A percentile compares a stretch with the other conserved stretches of the same genome.
Conservation (phyloP, 2,329 filamentous ascomycete species). For the Claviceps pazoutovae region DNA sequence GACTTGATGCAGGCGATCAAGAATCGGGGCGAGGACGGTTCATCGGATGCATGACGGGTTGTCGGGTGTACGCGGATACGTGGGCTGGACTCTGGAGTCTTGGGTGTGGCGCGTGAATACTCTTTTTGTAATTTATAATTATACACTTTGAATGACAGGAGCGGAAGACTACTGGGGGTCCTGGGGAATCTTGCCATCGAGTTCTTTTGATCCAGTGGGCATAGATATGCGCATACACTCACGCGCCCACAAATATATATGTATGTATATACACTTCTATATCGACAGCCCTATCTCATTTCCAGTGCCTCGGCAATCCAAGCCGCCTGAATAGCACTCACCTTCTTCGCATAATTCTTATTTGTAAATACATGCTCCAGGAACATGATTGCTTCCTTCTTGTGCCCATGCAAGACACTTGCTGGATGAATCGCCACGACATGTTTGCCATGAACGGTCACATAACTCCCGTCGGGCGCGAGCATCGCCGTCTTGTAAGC, state of each 20-base stretch:
- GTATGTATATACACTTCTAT: background rate
- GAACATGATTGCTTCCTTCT: conserved; percentile 55
- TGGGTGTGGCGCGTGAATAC: background rate
- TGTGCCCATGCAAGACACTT: conserved; percentile 47
- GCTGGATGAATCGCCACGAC: conserved; percentile 48
- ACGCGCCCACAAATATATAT: background rate
- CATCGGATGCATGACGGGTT: conserved; percentile 13
- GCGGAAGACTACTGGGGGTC: too few relatives aligned
- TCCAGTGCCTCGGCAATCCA: conserved; percentile 43
- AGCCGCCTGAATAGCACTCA: conserved; percentile 43
- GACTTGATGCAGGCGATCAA: conserved; percentile 79
- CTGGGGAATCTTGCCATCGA: too few relatives aligned
- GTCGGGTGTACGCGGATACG: background rate
- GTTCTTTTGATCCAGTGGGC: too few relatives aligned
- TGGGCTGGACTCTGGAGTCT: too few relatives aligned
- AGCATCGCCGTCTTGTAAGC: conserved; percentile 46
- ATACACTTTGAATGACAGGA: too few relatives aligned
- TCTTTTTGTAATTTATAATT: background rate
- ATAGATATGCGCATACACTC: background rate
- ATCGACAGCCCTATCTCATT: background rate
- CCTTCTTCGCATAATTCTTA: conserved; percentile 54
- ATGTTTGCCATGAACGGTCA: conserved; percentile 45
- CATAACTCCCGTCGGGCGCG: conserved; percentile 45
- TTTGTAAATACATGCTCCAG: conserved; percentile 52
- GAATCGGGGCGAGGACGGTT: conserved; percentile 18